phyloP scores from a whole-genome alignment of 148 eudicot species.

The Cornus controversa region DNA sequence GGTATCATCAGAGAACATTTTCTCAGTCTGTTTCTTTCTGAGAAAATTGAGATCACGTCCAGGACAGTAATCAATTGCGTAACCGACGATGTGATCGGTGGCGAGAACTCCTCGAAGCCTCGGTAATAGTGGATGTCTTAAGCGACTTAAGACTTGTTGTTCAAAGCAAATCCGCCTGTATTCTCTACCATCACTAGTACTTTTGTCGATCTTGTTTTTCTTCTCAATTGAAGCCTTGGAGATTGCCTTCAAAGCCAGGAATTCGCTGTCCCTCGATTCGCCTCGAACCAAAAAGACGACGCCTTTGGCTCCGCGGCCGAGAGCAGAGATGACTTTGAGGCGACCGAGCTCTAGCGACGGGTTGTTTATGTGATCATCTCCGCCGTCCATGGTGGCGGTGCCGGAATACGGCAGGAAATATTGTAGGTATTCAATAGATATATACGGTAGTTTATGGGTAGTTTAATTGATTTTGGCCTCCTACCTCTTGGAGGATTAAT shows the following conservation, averaged over 20 bases:
- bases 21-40: conserved; percentile 68
- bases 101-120: conserved; percentile 58
- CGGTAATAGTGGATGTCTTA: conserved; percentile 72
- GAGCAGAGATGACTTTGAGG: conserved; percentile 38
- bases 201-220: neutral
- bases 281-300: conserved; percentile 53
- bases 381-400: conserved; percentile 19
- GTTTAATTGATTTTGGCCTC: neutral
- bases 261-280: conserved; percentile 19
- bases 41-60: conserved; percentile 70
- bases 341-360: conserved; percentile 28
- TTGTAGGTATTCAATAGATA: neutral
- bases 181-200: conserved; percentile 19
- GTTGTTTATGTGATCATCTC: neutral
- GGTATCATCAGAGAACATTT: conserved; percentile 82
- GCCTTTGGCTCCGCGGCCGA: conserved; percentile 79
- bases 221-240: conserved; percentile 37
- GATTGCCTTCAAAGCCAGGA: conserved; percentile 53
- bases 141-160: conserved; percentile 48
- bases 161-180: conserved; percentile 57
- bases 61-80: conserved; percentile 88
- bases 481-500: no score
- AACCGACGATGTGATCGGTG: conserved; percentile 62
- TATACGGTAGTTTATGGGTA: no score
- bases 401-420: neutral